Evolutionary conservation across 352 stramenopile genomes (phyloP).

Genomic region (Phytophthora fragariae): DNA sequence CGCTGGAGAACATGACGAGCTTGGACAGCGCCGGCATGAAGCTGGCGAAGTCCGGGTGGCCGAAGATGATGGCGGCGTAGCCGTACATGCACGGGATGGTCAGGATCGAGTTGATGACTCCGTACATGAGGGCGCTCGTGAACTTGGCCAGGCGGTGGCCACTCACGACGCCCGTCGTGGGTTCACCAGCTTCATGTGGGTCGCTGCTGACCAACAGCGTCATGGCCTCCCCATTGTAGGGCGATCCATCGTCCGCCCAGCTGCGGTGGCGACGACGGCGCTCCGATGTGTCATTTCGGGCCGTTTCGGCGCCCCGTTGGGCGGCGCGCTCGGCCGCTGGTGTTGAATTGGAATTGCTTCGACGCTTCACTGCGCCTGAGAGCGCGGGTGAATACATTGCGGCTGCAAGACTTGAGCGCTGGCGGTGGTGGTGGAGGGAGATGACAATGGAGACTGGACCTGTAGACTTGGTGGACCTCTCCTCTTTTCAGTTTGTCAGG

Average conservation of each 20-base stretch:
- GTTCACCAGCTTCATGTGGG: background rate
- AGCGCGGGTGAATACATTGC: conserved; percentile 73
- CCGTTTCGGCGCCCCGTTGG: conserved; percentile 27
- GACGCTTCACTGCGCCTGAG: conserved; percentile 59
- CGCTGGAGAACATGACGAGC: conserved; percentile 96
- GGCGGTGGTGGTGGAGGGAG: no score
- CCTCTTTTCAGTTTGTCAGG: no score
- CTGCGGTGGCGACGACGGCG: conserved; percentile 43
- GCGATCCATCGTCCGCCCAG: conserved; percentile 42
- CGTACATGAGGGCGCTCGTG: conserved; percentile 84
- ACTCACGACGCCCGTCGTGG: background rate
- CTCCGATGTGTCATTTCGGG: conserved; percentile 15
- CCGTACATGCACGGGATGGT: conserved; percentile 95
- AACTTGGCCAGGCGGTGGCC: conserved; percentile 41
- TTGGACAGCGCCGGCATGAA: conserved; percentile 95
- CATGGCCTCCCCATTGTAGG: conserved; percentile 35
- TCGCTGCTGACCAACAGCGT: conserved; percentile 40
- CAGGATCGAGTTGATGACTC: conserved; percentile 95
- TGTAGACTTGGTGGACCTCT: background rate
- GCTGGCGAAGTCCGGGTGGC: conserved; percentile 86
- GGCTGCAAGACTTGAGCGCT: background rate
- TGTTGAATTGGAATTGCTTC: conserved; percentile 42
- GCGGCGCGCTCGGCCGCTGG: conserved; percentile 28
- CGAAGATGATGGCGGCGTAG: conserved; percentile 97
- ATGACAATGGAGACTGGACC: background rate